Evolutionary conservation across 441 rosid species (phyloP).

Genomic region (Adansonia madagascariensis): DNA sequence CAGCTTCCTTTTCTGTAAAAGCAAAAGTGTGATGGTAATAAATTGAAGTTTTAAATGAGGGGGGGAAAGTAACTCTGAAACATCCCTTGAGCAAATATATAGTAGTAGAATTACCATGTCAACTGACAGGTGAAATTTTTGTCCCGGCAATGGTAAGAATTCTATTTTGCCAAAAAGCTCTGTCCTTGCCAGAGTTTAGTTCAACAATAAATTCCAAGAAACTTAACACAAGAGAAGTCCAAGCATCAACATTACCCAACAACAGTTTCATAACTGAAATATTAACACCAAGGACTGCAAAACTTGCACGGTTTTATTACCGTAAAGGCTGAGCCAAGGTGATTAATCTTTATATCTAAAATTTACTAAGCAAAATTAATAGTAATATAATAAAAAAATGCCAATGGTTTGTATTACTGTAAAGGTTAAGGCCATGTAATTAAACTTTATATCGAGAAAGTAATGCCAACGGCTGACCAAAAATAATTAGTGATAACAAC

Average conservation of each 20-base stretch:
- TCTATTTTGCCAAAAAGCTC: neutral
- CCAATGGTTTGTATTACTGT: neutral
- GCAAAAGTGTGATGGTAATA: neutral
- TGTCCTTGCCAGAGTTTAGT: neutral
- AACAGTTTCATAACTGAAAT: neutral
- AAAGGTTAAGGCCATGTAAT: neutral
- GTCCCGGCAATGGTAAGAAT: neutral
- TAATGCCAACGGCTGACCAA: too few relatives aligned
- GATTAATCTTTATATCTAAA: conserved; percentile 7
- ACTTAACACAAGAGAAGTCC: neutral
- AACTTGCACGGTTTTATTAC: neutral
- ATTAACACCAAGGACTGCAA: neutral
- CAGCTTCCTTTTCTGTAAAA: neutral
- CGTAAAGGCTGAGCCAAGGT: neutral
- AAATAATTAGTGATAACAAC: conserved; percentile 5
- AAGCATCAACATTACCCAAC: neutral
- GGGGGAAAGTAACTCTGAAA: neutral
- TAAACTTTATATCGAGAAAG: neutral
- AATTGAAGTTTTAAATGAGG: neutral
- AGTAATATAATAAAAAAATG: too few relatives aligned
- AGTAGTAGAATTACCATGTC: neutral
- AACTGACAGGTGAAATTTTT: neutral
- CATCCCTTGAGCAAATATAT: neutral
- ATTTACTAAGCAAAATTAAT: neutral
- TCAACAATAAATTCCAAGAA: neutral